Base-by-base conservation (phyloP, 768 basidiomycete genomes). In the Xerocomellus amylosporus region DNA sequence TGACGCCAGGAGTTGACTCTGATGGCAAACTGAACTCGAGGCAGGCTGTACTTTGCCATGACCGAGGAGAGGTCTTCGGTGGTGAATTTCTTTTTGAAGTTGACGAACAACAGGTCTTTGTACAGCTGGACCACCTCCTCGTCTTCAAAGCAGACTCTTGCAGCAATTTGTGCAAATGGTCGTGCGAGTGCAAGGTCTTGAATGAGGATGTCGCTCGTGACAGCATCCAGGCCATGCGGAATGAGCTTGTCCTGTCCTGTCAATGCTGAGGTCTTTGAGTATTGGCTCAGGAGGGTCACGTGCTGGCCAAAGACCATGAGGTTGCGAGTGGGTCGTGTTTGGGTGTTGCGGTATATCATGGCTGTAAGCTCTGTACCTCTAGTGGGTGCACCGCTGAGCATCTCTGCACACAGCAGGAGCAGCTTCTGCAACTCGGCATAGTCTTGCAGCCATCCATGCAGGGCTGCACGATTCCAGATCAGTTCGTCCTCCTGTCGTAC, bases 311-410 rank as follows among this genome's bases (percentile, higher is more conserved):
- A 33, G 1, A 53, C 6, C 5, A 59, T 8, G 0, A 59, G 56
- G 19, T 44, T 59, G 14, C 19, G 40, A 6, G 48, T 58, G 0
- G 42, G 6, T 0, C 44, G 9, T 0, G 48, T 46, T 5, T 46
- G 17, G 0, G 24, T 58, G 8, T 59, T 59, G 3, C 26, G 19
- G 3, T 33, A 50, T 0, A 14, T n/a, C 45, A 50, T 24, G 0
- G 39, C n/a, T 0, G 44, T 58, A 0, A 59, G 37, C 2, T 59
- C 58, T 6, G 48, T 58, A 13, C 58, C 58, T 1, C 64, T 47
- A 1, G n/a, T 43, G 0, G 69, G 64, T 1, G 65, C 44, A 0
- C 67, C 58, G 10, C 62, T 58, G 0, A 54, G 57, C 53, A 61
- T 51, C 0, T 59, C 54, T n/a, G 31, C 28, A 0, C 34, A 22